A percentile compares a stretch with the other conserved stretches of the same genome.
These are phyloP conservation scores for Nyctanthes arbortristis DNA, from an alignment of 257 asterid genomes.

Conservation along the genomic window DNA sequence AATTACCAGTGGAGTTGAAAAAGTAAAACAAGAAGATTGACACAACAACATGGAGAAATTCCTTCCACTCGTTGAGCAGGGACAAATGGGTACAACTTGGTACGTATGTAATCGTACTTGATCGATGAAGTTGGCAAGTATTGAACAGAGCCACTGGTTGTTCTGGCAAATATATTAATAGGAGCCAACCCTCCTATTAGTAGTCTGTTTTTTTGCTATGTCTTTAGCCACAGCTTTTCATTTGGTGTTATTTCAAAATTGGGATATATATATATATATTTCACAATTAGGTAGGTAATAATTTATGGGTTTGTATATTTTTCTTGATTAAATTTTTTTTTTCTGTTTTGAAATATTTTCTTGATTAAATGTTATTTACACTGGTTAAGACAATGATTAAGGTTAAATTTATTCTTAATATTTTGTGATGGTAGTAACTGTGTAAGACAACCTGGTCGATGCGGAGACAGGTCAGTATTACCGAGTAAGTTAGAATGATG, in stretches of 20 bases:
- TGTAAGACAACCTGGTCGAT: background rate
- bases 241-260: background rate
- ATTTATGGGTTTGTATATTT: background rate
- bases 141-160: background rate
- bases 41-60: too few species aligned
- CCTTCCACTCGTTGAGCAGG: conserved; percentile 11
- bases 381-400: background rate
- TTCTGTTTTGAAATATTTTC: too few species aligned
- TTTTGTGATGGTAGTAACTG: background rate
- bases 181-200: background rate
- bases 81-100: background rate
- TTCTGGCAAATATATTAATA: background rate
- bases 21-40: too few species aligned
- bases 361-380: too few species aligned
- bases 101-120: background rate
- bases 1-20: too few species aligned
- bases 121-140: background rate
- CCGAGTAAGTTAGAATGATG: background rate
- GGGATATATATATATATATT: background rate
- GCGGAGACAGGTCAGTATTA: background rate
- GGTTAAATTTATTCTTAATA: background rate
- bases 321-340: background rate
- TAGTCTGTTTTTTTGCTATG: background rate
- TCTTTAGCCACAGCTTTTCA: background rate
- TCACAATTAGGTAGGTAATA: background rate